Evolutionary conservation across 169 alveolate genomes (phyloP).

Genomic region (Plasmodium ovale): DNA sequence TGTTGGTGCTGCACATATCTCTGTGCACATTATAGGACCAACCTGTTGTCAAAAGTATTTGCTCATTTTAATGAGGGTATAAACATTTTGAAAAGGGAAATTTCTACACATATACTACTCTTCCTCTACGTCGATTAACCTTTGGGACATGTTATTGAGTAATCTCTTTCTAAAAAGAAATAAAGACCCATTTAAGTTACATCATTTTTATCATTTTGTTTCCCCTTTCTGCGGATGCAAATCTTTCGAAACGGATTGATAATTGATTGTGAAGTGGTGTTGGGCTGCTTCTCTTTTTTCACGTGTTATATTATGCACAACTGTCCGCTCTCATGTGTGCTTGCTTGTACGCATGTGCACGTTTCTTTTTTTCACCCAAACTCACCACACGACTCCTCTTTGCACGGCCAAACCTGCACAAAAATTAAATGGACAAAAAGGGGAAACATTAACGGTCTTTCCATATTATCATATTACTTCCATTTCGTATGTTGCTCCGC

Average conservation of each 20-base stretch:
- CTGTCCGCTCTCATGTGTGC: no score
- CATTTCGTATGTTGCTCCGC: background rate
- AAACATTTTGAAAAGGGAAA: background rate
- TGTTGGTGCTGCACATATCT: slow-evolving; percentile 24
- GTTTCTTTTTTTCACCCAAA: background rate
- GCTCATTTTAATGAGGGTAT: background rate
- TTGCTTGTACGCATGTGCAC: no score
- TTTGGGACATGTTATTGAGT: slow-evolving; percentile 72
- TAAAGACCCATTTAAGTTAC: background rate
- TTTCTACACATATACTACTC: background rate
- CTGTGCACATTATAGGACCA: slow-evolving; percentile 43
- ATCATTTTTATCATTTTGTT: background rate
- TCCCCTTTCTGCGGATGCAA: no score
- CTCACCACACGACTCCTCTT: slow-evolving; percentile 61
- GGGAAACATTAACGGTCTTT: no score
- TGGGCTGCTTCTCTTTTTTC: no score
- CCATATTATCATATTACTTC: background rate
- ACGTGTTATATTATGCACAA: no score
- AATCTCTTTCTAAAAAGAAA: slow-evolving; percentile 56
- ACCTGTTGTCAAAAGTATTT: slow-evolving; percentile 30
- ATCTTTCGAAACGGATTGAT: no score
- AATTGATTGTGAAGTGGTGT: no score
- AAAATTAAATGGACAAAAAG: background rate
- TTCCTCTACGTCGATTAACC: slow-evolving; percentile 12
- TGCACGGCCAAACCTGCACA: slow-evolving; percentile 71